Conservation (phyloP, 768 basidiomycete species). For the Rhodotorula sphaerocarpa region DNA sequence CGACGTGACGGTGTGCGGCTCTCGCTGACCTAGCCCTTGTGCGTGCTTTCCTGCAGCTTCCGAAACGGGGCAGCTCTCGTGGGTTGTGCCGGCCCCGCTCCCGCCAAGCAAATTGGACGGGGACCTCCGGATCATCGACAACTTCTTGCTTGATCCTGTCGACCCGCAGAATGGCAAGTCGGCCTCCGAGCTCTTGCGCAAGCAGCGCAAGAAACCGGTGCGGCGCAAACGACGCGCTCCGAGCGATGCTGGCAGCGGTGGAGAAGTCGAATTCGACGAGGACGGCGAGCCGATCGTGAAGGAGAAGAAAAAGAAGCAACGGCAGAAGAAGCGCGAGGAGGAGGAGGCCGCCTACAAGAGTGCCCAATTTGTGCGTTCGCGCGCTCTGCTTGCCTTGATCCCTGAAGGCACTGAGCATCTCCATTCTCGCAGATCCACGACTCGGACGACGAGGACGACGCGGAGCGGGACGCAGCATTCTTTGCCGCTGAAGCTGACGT, state of each 20-base stretch:
- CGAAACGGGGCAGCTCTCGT: slow-evolving; percentile 42
- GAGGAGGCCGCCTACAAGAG: slow-evolving; percentile 33
- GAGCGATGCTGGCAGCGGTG: not conserved
- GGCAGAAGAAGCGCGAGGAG: slow-evolving; percentile 27
- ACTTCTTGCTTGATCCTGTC: slow-evolving; percentile 73
- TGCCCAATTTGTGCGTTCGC: slow-evolving; percentile 33
- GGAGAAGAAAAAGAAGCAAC: slow-evolving; percentile 7
- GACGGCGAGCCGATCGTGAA: not conserved
- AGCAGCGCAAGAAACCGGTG: slow-evolving; percentile 49
- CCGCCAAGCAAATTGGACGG: slow-evolving; percentile 60
- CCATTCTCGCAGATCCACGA: slow-evolving; percentile 14
- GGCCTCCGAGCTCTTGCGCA: slow-evolving; percentile 56
- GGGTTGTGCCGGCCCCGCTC: slow-evolving; percentile 71
- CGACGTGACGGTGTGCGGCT: too few relatives aligned
- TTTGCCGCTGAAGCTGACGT: slow-evolving; percentile 31
- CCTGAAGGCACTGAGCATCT: not conserved
- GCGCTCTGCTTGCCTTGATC: not conserved
- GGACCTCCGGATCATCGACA: slow-evolving; percentile 65
- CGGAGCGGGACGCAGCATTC: slow-evolving; percentile 29
- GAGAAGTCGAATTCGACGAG: not conserved
- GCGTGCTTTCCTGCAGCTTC: too few relatives aligned
- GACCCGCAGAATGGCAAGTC: slow-evolving; percentile 71
- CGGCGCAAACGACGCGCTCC: slow-evolving; percentile 15
- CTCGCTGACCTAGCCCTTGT: too few relatives aligned
- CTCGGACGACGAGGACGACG: slow-evolving; percentile 35